Evolutionary conservation across 306 rosid species (phyloP).

Genomic region (Potentilla sterilis): DNA sequence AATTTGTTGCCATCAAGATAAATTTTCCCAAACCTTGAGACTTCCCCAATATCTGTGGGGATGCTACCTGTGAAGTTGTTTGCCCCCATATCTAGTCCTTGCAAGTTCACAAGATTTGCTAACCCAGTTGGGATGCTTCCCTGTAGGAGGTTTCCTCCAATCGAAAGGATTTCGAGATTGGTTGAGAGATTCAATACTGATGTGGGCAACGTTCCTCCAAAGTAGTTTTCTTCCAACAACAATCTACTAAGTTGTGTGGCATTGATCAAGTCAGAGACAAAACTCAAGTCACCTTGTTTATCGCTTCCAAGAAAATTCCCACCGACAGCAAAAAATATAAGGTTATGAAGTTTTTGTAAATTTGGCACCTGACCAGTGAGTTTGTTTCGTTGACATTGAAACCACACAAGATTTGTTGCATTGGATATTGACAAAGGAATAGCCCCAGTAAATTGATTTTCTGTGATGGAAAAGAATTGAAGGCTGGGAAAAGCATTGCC

Average conservation of each 20-base stretch:
- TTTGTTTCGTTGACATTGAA: accelerated
- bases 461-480: accelerated
- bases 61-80: background rate
- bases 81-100: accelerated
- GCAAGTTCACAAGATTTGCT: background rate
- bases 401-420: background rate
- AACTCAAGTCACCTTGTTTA: background rate
- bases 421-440: background rate
- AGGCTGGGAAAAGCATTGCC: background rate
- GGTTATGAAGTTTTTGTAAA: background rate
- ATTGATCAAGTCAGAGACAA: background rate
- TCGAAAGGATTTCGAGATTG: accelerated
- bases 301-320: background rate
- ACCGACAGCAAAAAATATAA: accelerated
- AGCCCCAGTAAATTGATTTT: background rate
- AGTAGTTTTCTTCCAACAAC: accelerated
- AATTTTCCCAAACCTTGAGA: background rate
- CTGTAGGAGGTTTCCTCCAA: background rate
- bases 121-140: background rate
- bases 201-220: background rate
- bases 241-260: background rate
- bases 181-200: background rate
- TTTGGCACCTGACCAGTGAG: background rate
- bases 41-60: background rate
- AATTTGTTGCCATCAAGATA: background rate